These are phyloP conservation scores for Saccharomyces pastorianus DNA, from an alignment of 1,139 yeast genomes.

Conservation along the genomic window DNA sequence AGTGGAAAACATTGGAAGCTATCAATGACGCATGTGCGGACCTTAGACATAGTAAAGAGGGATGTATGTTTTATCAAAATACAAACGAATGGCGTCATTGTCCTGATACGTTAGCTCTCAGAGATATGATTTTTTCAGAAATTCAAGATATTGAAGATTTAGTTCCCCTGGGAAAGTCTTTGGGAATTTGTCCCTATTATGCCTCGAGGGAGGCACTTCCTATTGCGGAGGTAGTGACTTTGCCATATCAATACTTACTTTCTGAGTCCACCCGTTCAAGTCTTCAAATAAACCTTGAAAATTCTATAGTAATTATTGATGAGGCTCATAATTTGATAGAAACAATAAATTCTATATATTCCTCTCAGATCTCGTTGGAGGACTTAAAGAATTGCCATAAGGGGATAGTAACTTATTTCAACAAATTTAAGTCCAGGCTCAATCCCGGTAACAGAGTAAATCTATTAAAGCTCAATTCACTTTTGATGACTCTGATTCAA, in stretches of 20 bases:
- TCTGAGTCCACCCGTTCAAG: slow-evolving; percentile 56
- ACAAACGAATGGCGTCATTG: slow-evolving; percentile 24
- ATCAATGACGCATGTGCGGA: slow-evolving; percentile 82
- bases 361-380: slow-evolving; percentile 45
- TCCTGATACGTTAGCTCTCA: slow-evolving; percentile 39
- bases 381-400: slow-evolving; percentile 41
- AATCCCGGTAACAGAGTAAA: slow-evolving; percentile 71
- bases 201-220: slow-evolving; percentile 50
- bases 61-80: slow-evolving; percentile 46
- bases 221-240: slow-evolving; percentile 63
- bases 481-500: slow-evolving; percentile 44
- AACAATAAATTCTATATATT: slow-evolving; percentile 61
- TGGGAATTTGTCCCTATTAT: slow-evolving; percentile 76
- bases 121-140: slow-evolving; percentile 52
- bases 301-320: slow-evolving; percentile 71
- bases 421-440: slow-evolving; percentile 53
- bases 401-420: slow-evolving; percentile 45
- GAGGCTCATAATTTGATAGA: slow-evolving; percentile 90
- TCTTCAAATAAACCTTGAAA: slow-evolving; percentile 50
- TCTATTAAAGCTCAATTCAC: slow-evolving; percentile 52
- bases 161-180: slow-evolving; percentile 47
- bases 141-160: slow-evolving; percentile 82
- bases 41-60: slow-evolving; percentile 44
- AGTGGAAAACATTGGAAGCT: slow-evolving; percentile 41
- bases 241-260: slow-evolving; percentile 78